Conservation (phyloP, 169 alveolate genomes). For the Plasmodium blacklocki region DNA sequence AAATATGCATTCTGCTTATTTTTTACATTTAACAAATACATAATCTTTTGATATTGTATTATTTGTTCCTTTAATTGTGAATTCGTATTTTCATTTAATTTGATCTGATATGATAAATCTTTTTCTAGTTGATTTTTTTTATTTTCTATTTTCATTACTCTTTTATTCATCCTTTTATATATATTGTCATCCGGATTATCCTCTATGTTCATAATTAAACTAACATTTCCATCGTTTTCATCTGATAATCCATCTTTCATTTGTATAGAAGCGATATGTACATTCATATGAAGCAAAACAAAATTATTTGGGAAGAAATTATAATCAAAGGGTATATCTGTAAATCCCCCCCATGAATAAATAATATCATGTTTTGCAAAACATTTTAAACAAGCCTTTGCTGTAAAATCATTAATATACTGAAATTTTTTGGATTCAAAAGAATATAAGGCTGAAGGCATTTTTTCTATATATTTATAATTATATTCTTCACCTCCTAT, state of each 20-base stretch:
- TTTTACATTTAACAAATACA: constrained; percentile 30
- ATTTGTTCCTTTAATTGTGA: constrained; percentile 40
- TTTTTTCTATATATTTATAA: constrained; percentile 69
- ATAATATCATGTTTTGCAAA: constrained; percentile 48
- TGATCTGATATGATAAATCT: constrained; percentile 42
- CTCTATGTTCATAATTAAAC: constrained; percentile 43
- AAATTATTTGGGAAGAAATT: constrained; percentile 55
- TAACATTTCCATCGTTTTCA: constrained; percentile 50
- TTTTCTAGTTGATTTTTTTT: constrained; percentile 58
- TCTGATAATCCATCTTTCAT: constrained; percentile 44
- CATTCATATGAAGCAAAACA: constrained; percentile 30
- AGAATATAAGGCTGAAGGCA: constrained; percentile 76
- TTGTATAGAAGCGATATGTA: constrained; percentile 35
- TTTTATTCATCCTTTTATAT: constrained; percentile 42
- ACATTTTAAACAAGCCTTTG: constrained; percentile 63
- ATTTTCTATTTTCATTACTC: constrained; percentile 23
- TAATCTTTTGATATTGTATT: constrained; percentile 41
- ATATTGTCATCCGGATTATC: constrained; percentile 31
- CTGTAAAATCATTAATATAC: constrained; percentile 55
- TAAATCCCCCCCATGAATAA: constrained; percentile 78
- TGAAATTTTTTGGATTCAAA: constrained; percentile 67
- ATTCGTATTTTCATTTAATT: constrained; percentile 52
- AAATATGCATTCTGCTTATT: constrained; percentile 43
- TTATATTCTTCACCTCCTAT: constrained; percentile 75
- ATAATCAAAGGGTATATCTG: constrained; percentile 19